Percentiles rank a stretch among this genome's conserved stretches.
Evolutionary conservation across 169 alveolate genomes (phyloP).

Genomic region (Plasmodium billcollinsi): DNA sequence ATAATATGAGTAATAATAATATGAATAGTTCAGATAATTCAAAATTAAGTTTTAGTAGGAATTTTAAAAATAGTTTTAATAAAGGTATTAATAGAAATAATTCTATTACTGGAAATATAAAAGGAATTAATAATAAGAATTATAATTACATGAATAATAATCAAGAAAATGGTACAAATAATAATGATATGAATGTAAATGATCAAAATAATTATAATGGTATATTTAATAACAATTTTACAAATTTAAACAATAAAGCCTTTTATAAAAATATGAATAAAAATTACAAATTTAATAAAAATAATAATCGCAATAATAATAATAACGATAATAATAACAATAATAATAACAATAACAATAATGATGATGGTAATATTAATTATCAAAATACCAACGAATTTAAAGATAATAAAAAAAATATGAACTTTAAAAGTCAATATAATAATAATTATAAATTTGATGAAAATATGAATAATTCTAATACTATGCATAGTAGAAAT

Average conservation of each 20-base stretch:
- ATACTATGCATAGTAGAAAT: constrained; percentile 2
- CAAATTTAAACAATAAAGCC: constrained; percentile 29
- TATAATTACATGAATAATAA: constrained; percentile 2
- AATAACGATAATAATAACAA: constrained; percentile 2
- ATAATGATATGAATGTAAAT: constrained; percentile 1
- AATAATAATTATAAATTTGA: constrained; percentile 42
- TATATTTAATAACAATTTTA: constrained; percentile 19
- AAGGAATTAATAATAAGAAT: constrained; percentile 14
- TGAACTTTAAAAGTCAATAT: constrained; percentile 35
- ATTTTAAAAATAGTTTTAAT: constrained; percentile 20
- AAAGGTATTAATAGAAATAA: constrained; percentile 8
- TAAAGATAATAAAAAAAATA: constrained; percentile 29
- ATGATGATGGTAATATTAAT: constrained; percentile 20
- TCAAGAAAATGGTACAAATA: neutral
- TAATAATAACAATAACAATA: constrained; percentile 20
- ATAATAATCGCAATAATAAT: constrained; percentile 22
- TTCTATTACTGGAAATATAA: constrained; percentile 6
- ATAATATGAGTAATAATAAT: constrained; percentile 38
- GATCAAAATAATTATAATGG: constrained; percentile 8
- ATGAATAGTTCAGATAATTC: constrained; percentile 37
- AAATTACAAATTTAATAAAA: constrained; percentile 24
- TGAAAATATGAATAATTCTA: constrained; percentile 6
- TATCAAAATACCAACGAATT: constrained; percentile 8
- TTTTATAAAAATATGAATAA: constrained; percentile 37
- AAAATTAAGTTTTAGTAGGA: constrained; percentile 24